Evolutionary conservation across 768 basidiomycete genomes (phyloP).

Genomic region (Lentinula lateritia): DNA sequence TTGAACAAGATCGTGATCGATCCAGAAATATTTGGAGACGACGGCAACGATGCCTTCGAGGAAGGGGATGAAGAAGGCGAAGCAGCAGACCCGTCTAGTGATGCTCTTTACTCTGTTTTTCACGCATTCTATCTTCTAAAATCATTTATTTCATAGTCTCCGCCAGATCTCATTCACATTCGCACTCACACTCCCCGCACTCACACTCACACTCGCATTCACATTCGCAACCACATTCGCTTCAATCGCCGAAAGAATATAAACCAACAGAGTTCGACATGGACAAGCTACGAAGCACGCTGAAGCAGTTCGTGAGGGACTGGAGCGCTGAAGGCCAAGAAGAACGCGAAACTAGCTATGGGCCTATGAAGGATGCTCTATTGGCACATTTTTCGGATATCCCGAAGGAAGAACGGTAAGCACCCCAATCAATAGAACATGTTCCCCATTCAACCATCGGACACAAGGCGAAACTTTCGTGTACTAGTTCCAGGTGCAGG

Average conservation of each 20-base stretch:
- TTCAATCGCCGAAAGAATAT: constrained; percentile 24
- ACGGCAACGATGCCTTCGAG: constrained; percentile 21
- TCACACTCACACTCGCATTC: constrained; percentile 24
- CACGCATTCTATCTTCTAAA: neutral
- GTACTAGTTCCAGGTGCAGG: constrained; percentile 92
- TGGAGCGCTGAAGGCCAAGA: constrained; percentile 83
- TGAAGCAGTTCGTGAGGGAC: constrained; percentile 91
- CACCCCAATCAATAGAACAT: neutral
- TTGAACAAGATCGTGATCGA: constrained; percentile 66
- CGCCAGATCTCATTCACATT: constrained; percentile 9
- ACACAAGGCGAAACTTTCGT: constrained; percentile 43
- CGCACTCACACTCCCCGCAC: constrained; percentile 15
- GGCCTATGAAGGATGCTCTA: constrained; percentile 76
- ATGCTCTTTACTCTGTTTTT: constrained; percentile 15
- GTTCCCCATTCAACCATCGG: neutral
- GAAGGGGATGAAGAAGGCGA: constrained; percentile 11
- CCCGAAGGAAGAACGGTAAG: constrained; percentile 49
- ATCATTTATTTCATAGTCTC: neutral
- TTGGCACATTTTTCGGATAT: constrained; percentile 56
- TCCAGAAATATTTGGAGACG: constrained; percentile 77
- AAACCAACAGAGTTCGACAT: constrained; percentile 67
- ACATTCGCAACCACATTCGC: constrained; percentile 27
- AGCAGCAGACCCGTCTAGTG: constrained; percentile 8
- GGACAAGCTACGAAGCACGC: constrained; percentile 87
- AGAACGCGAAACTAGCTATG: constrained; percentile 78